Conservation (phyloP, 108 stramenopile genomes). For the Licmophora abbreviata region DNA sequence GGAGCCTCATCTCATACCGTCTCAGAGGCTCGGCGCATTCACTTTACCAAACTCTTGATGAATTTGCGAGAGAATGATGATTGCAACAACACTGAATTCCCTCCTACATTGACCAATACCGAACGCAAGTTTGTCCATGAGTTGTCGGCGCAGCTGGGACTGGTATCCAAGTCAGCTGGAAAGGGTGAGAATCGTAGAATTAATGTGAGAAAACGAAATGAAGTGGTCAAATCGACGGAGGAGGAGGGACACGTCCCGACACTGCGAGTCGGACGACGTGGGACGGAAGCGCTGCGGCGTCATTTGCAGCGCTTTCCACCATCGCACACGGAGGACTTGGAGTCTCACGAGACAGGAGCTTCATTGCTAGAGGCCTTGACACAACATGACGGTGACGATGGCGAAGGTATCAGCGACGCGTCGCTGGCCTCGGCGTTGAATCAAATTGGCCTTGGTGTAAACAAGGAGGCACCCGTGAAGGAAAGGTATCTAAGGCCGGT, state of each 20-base stretch:
- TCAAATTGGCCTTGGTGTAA: constrained; percentile 8
- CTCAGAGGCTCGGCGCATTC: constrained; percentile 50
- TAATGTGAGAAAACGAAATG: constrained; percentile 30
- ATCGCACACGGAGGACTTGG: constrained; percentile 24
- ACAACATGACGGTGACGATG: constrained; percentile 3
- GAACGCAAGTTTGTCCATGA: constrained; percentile 70
- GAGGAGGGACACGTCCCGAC: constrained; percentile 19
- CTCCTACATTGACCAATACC: constrained; percentile 64
- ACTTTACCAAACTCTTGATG: constrained; percentile 40
- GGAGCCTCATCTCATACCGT: constrained; percentile 64
- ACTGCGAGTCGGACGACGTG: constrained; percentile 29
- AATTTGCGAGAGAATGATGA: constrained; percentile 41
- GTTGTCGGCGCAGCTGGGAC: constrained; percentile 44
- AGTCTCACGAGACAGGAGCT: constrained; percentile 53
- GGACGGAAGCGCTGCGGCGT: constrained; percentile 23
- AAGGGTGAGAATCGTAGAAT: constrained; percentile 54
- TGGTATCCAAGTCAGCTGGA: constrained; percentile 53
- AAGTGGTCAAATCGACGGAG: constrained; percentile 4
- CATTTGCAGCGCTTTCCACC: constrained; percentile 40
- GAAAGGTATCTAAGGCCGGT: constrained; percentile 5
- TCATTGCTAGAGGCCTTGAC: constrained; percentile 23
- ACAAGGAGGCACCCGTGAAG: neutral
- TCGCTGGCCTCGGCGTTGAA: constrained; percentile 12
- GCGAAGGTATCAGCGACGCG: constrained; percentile 4
- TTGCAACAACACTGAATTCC: constrained; percentile 29